A percentile compares a stretch with the other conserved stretches of the same genome.
Conservation (phyloP, 2,329 filamentous ascomycete species). For the Diaporthe australafricana region DNA sequence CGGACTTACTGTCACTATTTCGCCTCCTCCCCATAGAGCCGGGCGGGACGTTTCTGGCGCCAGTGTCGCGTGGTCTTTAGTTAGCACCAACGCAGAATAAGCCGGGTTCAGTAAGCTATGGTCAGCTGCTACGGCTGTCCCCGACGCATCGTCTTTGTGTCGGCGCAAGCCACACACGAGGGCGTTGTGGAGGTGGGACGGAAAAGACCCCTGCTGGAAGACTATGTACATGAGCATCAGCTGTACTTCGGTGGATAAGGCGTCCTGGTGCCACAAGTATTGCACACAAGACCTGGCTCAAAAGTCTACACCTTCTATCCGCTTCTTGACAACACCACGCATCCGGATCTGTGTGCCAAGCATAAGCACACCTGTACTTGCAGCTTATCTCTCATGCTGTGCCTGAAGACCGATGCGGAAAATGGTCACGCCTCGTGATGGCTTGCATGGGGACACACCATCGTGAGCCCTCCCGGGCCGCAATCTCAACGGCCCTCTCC, state of each 20-base stretch:
- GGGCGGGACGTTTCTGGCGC: not conserved
- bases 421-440: not conserved
- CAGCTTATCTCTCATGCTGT: not conserved
- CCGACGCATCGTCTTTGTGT: not conserved
- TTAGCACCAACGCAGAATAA: not conserved
- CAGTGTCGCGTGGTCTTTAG: not conserved
- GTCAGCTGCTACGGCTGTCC: not conserved
- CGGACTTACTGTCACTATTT: too few relatives aligned
- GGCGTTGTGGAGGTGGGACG: not conserved
- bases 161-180: not conserved
- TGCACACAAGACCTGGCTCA: too few relatives aligned
- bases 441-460: not conserved
- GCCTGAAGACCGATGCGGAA: not conserved
- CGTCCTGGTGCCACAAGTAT: not conserved
- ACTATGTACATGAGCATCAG: not conserved
- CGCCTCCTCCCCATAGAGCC: too few relatives aligned
- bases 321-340: not conserved
- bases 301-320: too few relatives aligned
- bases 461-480: constrained; percentile 5
- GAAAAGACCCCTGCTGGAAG: not conserved
- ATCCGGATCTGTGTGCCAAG: not conserved
- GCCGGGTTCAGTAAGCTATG: not conserved
- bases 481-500: not conserved
- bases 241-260: constrained; percentile 2
- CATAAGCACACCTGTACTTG: not conserved